Base-by-base conservation (phyloP, 495 filamentous ascomycete species). In the Thermothielavioides terrestris region DNA sequence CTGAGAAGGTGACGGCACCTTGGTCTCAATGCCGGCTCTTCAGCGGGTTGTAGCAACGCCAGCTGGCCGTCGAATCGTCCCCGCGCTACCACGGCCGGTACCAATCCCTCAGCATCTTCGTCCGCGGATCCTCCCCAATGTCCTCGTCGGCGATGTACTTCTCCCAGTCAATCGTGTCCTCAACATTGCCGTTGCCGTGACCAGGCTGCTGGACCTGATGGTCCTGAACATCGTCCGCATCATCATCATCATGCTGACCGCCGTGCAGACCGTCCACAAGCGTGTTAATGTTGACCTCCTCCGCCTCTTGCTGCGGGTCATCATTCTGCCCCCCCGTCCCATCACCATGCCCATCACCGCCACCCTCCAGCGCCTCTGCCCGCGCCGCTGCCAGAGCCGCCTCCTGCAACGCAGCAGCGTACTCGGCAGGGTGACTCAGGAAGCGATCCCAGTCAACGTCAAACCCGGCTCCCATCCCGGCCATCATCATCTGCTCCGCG, bases 41-140 rank as follows among this genome's bases (percentile, higher is more conserved):
- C n/a, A n/a, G n/a, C n/a, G n/a, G n/a, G n/a, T n/a, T n/a, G n/a
- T n/a, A n/a, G n/a, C n/a, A n/a, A n/a, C n/a, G n/a, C n/a, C n/a
- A n/a, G n/a, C n/a, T n/a, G n/a, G n/a, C n/a, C n/a, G n/a, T n/a
- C n/a, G n/a, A n/a, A n/a, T n/a, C n/a, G n/a, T n/a, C n/a, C n/a
- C n/a, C n/a, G n/a, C n/a, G n/a, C 56, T 56, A 58, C 58, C 55
- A 62, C 42, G 64, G 60, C 43, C 46, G 55, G 61, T 58, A 50
- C 55, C 50, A 56, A 18, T 51, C 37, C 26, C 48, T 30, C 32
- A 50, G 12, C 51, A 21, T 46, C 53, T 48, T 31, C 46, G 36
- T 48, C 17, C 35, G 35, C 2, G 18, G 22, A 35, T 48, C 59
- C n/a, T 53, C 55, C 15, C 38, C 36, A 3, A 31, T n/a, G 6